These are phyloP conservation scores for Kazachstania africana DNA, from an alignment of 805 yeast species.

Conservation along the genomic window DNA sequence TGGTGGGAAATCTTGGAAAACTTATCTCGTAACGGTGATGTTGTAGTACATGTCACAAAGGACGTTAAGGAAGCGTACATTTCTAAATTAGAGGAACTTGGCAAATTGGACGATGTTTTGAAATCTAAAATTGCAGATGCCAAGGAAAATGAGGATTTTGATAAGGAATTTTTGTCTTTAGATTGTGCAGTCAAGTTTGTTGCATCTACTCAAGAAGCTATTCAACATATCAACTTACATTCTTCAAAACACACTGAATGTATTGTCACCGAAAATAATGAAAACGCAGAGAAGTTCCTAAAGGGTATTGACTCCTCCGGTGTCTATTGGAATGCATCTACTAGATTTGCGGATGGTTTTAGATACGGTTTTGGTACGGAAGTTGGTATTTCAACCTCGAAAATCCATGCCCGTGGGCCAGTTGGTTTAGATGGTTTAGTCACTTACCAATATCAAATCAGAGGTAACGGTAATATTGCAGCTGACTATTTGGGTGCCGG, in stretches of 20 bases:
- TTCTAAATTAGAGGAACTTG: slow-evolving; percentile 9
- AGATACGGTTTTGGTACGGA: slow-evolving; percentile 98
- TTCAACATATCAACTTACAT: slow-evolving; percentile 74
- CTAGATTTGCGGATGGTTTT: slow-evolving; percentile 97
- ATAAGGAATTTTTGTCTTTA: slow-evolving; percentile 70
- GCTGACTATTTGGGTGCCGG: slow-evolving; percentile 91
- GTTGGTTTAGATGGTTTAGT: slow-evolving; percentile 96
- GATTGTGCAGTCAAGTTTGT: slow-evolving; percentile 70
- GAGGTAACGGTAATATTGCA: slow-evolving; percentile 89
- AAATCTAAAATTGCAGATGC: slow-evolving; percentile 30
- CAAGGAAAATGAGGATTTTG: slow-evolving; percentile 49
- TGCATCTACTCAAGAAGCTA: slow-evolving; percentile 54
- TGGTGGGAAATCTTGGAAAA: slow-evolving; percentile 31
- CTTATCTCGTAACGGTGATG: slow-evolving; percentile 46
- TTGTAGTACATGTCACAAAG: slow-evolving; percentile 56
- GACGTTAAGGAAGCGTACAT: slow-evolving; percentile 30
- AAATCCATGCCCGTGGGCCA: slow-evolving; percentile 97
- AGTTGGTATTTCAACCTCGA: slow-evolving; percentile 94
- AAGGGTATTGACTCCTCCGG: slow-evolving; percentile 90
- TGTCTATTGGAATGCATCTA: slow-evolving; percentile 94
- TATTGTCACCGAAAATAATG: slow-evolving; percentile 68
- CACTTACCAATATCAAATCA: slow-evolving; percentile 85
- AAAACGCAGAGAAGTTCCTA: slow-evolving; percentile 62
- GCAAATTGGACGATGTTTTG: slow-evolving; percentile 8
- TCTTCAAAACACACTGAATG: slow-evolving; percentile 96